Base-by-base conservation (phyloP, 1,284 basidiomycete genomes). In the Cryptococcus sp. region DNA sequence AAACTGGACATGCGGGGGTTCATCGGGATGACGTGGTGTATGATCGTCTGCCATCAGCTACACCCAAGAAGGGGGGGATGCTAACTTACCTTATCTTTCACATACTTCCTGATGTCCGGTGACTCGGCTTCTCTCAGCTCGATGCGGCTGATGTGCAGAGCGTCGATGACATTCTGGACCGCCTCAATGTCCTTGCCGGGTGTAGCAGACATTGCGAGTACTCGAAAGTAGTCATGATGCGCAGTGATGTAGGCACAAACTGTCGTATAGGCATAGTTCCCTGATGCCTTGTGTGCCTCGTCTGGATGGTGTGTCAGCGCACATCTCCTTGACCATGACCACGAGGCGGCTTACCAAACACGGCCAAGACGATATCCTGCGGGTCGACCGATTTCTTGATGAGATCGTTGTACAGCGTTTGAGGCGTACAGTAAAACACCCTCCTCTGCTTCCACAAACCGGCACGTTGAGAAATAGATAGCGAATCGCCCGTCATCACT, bases 361-460 rank as follows among this genome's bases (percentile, higher is more conserved):
- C 81, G 33, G 78, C 79, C 5, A 90, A 83, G 50, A 93, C 79
- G 52, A 79, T 78, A 22, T 82, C 86, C 35, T 77, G 72, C 0
- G 85, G 79, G 65, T 97, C 87, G 59, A 89, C 86, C 18, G 78
- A 82, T 16, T 83, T 83, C 1, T 78, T 80, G 6, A 74, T 75
- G 23, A 98, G 75, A 68, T 98, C 95, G 59, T 95, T 97, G 51
- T 88, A 78, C 22, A 98, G 79, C 0, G 94, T 97, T 68, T 98
- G 95, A 0, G 95, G 94, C 0, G 95, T 99, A 82, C 95, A 93
- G 72, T 94, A 99, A 66, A 98, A 92, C 22, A 98, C 85, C 5
- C 93, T 80, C 68, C 94, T 91, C 57, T 85, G 59, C 7, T 53
- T 65, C 75, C 66, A 75, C 59, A 81, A 75, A 66, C 75, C 75